Conservation (phyloP, 1,284 basidiomycete genomes). For the Ceratobasidium sp. region DNA sequence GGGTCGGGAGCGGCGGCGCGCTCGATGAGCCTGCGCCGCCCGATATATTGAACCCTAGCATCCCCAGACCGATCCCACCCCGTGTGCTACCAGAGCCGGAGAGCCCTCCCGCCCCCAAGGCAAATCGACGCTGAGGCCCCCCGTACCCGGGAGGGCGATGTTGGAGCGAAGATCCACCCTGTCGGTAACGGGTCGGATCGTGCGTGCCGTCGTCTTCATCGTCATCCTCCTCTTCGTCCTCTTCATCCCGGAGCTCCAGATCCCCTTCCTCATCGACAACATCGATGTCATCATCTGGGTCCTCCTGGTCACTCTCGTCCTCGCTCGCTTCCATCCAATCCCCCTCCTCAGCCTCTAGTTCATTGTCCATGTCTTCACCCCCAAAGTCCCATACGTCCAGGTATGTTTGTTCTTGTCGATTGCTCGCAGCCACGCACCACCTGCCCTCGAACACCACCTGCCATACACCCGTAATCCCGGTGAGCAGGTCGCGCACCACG, state of each 20-base stretch:
- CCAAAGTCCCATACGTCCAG: conserved; percentile 91
- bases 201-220: conserved; percentile 30
- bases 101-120: conserved; percentile 7
- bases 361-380: conserved; percentile 63
- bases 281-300: conserved; percentile 64
- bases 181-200: conserved; percentile 40
- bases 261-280: conserved; percentile 63
- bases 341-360: conserved; percentile 57
- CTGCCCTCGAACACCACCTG: conserved; percentile 94
- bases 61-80: conserved; percentile 31
- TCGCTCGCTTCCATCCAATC: conserved; percentile 69
- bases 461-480: conserved; percentile 93
- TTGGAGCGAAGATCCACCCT: conserved; percentile 33
- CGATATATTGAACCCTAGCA: conserved; percentile 37
- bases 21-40: conserved; percentile 25
- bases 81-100: conserved; percentile 14
- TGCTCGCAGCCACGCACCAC: conserved; percentile 93
- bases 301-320: conserved; percentile 61
- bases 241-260: conserved; percentile 60
- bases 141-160: conserved; percentile 37
- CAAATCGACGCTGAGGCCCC: conserved; percentile 38
- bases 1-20: conserved; percentile 29
- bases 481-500: conserved; percentile 86
- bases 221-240: conserved; percentile 81
- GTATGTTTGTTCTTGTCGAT: conserved; percentile 81